Percentiles rank a stretch among this genome's conserved stretches.
Conservation (phyloP, 2,329 filamentous ascomycete species). For the Alternaria angustiovoidea region DNA sequence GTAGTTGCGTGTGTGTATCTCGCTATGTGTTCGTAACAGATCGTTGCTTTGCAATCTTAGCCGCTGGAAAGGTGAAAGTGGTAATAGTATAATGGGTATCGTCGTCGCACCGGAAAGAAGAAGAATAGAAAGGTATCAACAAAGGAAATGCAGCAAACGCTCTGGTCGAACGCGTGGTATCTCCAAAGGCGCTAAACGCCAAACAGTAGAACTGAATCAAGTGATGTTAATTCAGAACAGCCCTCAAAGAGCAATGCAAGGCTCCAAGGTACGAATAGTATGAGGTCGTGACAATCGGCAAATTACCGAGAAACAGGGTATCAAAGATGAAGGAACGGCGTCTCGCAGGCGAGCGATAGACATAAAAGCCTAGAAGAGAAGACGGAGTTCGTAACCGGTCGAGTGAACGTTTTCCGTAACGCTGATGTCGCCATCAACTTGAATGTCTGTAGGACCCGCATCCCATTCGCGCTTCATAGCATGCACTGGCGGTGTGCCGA, state of each 20-base stretch:
- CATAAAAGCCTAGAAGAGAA: constrained; percentile 52
- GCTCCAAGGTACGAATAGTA: constrained; percentile 41
- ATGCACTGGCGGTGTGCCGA: constrained; percentile 55
- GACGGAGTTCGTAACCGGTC: constrained; percentile 59
- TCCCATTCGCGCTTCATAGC: constrained; percentile 63
- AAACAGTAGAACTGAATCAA: constrained; percentile 18
- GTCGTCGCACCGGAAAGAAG: constrained; percentile 39
- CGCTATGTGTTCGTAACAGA: constrained; percentile 29
- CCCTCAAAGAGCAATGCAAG: constrained; percentile 18
- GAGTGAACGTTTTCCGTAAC: constrained; percentile 55
- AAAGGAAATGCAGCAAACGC: constrained; percentile 24
- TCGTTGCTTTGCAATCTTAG: constrained; percentile 36
- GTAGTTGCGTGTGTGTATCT: constrained; percentile 27
- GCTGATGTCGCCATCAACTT: constrained; percentile 58
- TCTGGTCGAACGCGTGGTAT: constrained; percentile 39
- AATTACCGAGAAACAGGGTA: constrained; percentile 25
- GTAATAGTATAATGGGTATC: constrained; percentile 50
- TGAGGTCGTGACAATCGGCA: constrained; percentile 42
- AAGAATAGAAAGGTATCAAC: constrained; percentile 28
- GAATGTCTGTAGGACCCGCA: constrained; percentile 57
- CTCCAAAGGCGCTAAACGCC: constrained; percentile 37
- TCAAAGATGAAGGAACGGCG: constrained; percentile 17
- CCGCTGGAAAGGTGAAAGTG: constrained; percentile 30
- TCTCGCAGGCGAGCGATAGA: constrained; percentile 3
- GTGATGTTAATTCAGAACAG: constrained; percentile 18